These are phyloP conservation scores for Ophiocordyceps polyrhachis-furcata DNA, from an alignment of 2,329 filamentous ascomycete genomes.

Conservation along the genomic window DNA sequence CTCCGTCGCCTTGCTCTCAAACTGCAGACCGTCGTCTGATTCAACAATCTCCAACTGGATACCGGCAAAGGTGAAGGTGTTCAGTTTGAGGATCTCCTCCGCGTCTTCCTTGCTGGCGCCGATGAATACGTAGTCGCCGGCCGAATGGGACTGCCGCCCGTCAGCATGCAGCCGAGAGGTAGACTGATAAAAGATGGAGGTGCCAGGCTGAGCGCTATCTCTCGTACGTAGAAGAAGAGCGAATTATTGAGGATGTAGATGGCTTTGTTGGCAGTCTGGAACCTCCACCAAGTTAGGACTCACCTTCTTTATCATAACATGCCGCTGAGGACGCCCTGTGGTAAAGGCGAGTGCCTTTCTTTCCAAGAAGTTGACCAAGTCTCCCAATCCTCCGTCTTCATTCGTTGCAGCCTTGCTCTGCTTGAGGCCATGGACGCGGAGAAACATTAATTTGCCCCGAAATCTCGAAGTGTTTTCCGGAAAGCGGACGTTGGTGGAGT, in stretches of 20 bases:
- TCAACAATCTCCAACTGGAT: conserved; percentile 37
- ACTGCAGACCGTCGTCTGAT: conserved; percentile 20
- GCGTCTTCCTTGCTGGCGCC: conserved; percentile 46
- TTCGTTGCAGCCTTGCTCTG: conserved; percentile 50
- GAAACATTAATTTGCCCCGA: conserved; percentile 9
- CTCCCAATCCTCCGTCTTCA: conserved; percentile 44
- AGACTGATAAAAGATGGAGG: not conserved
- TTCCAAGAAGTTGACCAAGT: conserved; percentile 50
- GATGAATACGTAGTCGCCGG: conserved; percentile 51
- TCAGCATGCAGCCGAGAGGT: conserved; percentile 24
- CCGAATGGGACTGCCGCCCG: conserved; percentile 47
- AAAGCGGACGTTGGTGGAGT: conserved; percentile 15
- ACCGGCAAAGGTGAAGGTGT: conserved; percentile 51
- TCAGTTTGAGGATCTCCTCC: conserved; percentile 45
- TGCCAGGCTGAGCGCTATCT: not conserved
- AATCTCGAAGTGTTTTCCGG: conserved; percentile 9
- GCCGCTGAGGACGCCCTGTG: conserved; percentile 22
- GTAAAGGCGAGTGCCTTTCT: conserved; percentile 44
- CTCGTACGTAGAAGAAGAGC: not conserved
- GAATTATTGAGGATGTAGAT: not conserved
- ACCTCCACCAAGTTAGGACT: conserved; percentile 25
- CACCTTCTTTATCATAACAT: conserved; percentile 60
- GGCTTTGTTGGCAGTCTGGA: conserved; percentile 2
- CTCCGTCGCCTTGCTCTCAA: conserved; percentile 20
- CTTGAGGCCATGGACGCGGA: conserved; percentile 43